A percentile compares a stretch with the other conserved stretches of the same genome.
phyloP scores from a whole-genome alignment of 345 rosid genomes.

The Citrus sp. region DNA sequence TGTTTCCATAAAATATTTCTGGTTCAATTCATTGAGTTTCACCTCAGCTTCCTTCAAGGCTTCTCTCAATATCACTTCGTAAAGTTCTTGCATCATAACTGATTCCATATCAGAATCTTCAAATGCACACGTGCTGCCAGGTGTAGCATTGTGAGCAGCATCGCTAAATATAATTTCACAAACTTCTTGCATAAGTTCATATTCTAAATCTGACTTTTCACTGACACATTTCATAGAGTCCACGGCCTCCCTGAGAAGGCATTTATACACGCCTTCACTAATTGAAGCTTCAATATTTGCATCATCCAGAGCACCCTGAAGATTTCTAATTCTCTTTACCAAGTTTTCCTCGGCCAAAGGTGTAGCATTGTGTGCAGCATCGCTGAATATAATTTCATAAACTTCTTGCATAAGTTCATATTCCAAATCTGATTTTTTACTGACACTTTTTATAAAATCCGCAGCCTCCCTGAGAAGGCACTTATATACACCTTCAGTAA shows the following conservation, averaged over 20 bases:
- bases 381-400: constrained; percentile 35
- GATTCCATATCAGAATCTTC: constrained; percentile 50
- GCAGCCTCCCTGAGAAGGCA: constrained; percentile 44
- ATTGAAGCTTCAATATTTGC: constrained; percentile 48
- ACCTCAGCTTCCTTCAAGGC: constrained; percentile 61
- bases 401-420: constrained; percentile 26
- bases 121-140: constrained; percentile 27
- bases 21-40: constrained; percentile 38
- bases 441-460: constrained; percentile 25
- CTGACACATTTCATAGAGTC: constrained; percentile 9
- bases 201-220: constrained; percentile 36
- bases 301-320: constrained; percentile 45
- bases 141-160: constrained; percentile 29
- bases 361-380: constrained; percentile 31
- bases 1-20: constrained; percentile 31
- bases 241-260: constrained; percentile 42
- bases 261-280: constrained; percentile 42
- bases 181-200: constrained; percentile 27
- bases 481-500: constrained; percentile 44
- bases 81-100: constrained; percentile 37
- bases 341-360: constrained; percentile 36
- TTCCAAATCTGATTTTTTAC: constrained; percentile 35
- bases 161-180: constrained; percentile 39
- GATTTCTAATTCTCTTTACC: constrained; percentile 31
- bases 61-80: constrained; percentile 39